Evolutionary conservation across 495 filamentous ascomycete genomes (phyloP).

Genomic region (Paragyromitra xinjiangensis): DNA sequence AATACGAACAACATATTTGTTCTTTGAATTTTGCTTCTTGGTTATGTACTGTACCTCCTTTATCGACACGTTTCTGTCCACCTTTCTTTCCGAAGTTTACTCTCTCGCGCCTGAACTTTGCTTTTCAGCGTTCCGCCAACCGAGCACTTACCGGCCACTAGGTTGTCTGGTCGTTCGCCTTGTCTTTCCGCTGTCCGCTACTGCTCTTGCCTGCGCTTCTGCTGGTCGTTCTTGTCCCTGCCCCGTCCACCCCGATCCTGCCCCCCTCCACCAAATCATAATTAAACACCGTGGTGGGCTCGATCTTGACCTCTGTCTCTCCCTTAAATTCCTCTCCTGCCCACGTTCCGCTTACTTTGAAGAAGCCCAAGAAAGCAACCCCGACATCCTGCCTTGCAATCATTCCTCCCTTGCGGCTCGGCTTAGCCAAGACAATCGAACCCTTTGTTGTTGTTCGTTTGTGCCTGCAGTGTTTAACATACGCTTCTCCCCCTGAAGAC

Average conservation of each 20-base stretch:
- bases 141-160: constrained; percentile 35
- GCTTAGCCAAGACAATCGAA: constrained; percentile 51
- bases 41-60: constrained; percentile 13
- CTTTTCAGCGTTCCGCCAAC: constrained; percentile 38
- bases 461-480: constrained; percentile 24
- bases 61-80: constrained; percentile 26
- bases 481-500: constrained; percentile 34
- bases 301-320: constrained; percentile 49
- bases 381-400: constrained; percentile 42
- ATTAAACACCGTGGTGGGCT: constrained; percentile 36
- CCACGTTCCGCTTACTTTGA: constrained; percentile 52
- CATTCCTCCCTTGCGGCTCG: constrained; percentile 51
- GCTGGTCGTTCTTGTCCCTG: constrained; percentile 24
- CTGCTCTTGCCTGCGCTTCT: constrained; percentile 3
- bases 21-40: constrained; percentile 9
- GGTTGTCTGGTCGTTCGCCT: constrained; percentile 40
- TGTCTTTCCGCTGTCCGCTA: constrained; percentile 35
- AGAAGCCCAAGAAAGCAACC: constrained; percentile 46
- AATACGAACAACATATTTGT: constrained; percentile 24
- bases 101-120: constrained; percentile 28
- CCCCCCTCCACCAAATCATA: constrained; percentile 49
- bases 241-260: constrained; percentile 48
- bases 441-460: constrained; percentile 53
- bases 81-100: constrained; percentile 23
- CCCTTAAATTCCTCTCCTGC: constrained; percentile 53